phyloP scores from a whole-genome alignment of 2,329 filamentous ascomycete species.

The Apiospora aurea region DNA sequence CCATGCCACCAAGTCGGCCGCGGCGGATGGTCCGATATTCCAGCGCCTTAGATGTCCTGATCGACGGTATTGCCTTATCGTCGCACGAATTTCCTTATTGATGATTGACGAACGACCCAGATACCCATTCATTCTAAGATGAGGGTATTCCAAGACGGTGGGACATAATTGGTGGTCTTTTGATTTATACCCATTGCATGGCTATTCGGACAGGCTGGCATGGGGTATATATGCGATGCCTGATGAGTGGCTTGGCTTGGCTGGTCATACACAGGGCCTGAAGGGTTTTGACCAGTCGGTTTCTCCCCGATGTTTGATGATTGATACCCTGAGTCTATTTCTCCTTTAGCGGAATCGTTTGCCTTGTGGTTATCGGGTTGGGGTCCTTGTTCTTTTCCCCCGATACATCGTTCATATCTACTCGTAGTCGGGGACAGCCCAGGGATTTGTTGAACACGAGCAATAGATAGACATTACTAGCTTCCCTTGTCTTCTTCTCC shows the following conservation, averaged over 20 bases:
- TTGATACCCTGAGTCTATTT: conserved; percentile 28
- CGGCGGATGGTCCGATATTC: conserved; percentile 12
- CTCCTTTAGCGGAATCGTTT: conserved; percentile 27
- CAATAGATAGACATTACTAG: conserved; percentile 17
- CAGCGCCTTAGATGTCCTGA: conserved; percentile 21
- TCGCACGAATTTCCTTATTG: conserved; percentile 31
- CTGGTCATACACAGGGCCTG: conserved; percentile 5
- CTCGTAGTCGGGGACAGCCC: conserved; percentile 1
- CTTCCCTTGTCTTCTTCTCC: background rate
- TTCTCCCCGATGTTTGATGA: conserved; percentile 16
- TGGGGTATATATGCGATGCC: background rate
- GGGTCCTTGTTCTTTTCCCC: background rate
- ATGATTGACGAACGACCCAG: conserved; percentile 42
- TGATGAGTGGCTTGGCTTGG: conserved; percentile 4
- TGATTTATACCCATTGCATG: conserved; percentile 29
- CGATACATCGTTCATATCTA: conserved; percentile 1
- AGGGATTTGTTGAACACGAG: conserved; percentile 13
- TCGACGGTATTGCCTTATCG: conserved; percentile 12
- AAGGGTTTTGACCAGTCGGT: conserved; percentile 1
- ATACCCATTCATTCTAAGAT: conserved; percentile 46
- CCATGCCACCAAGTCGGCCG: conserved; percentile 24
- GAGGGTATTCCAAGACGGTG: conserved; percentile 42
- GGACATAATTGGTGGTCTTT: conserved; percentile 31
- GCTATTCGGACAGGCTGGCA: conserved; percentile 14
- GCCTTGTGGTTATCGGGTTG: conserved; percentile 30